Conservation (phyloP, 2,329 filamentous ascomycete species). For the Nothopassalora personata region DNA sequence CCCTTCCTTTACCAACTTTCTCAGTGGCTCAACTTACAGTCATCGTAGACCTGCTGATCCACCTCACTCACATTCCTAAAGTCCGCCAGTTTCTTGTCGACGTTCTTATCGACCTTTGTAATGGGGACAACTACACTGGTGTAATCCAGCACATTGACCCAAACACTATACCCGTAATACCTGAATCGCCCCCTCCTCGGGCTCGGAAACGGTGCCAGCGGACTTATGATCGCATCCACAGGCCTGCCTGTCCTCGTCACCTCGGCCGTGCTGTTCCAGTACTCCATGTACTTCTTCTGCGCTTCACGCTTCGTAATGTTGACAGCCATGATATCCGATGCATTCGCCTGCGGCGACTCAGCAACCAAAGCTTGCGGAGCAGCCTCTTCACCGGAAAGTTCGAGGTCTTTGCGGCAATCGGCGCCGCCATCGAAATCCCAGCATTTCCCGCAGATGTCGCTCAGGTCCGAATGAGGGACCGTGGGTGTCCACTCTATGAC, state of each 20-base stretch:
- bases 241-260: conserved; percentile 43
- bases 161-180: conserved; percentile 42
- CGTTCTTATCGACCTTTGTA: conserved; percentile 46
- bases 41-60: conserved; percentile 38
- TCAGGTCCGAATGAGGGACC: conserved; percentile 38
- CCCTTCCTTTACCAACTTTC: neutral
- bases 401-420: conserved; percentile 48
- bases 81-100: conserved; percentile 42
- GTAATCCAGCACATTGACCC: conserved; percentile 55
- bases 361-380: conserved; percentile 42
- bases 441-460: conserved; percentile 32
- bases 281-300: conserved; percentile 57
- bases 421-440: conserved; percentile 48
- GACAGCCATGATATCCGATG: conserved; percentile 40
- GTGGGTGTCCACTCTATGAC: conserved; percentile 57
- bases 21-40: conserved; percentile 32
- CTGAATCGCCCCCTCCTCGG: conserved; percentile 45
- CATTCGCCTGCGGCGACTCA: conserved; percentile 35
- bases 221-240: conserved; percentile 53
- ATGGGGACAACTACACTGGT: conserved; percentile 52
- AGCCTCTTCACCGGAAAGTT: conserved; percentile 51
- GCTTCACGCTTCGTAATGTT: conserved; percentile 53
- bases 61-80: conserved; percentile 35
- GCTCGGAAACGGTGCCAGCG: conserved; percentile 48
- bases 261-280: conserved; percentile 54